phyloP scores from a whole-genome alignment of 805 yeast species.

The Saturnispora kantuleensis region DNA sequence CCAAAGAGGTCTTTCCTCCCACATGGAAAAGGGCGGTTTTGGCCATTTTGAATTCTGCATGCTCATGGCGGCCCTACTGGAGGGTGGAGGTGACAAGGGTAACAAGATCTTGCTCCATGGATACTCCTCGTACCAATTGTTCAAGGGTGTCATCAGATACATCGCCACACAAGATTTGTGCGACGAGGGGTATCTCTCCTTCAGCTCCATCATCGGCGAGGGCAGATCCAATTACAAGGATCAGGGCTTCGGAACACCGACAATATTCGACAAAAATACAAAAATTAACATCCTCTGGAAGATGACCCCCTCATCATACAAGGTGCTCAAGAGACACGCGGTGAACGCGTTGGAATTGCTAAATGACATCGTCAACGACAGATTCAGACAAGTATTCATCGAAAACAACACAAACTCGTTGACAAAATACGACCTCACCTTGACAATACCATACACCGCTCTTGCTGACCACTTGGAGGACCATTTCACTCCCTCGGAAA shows the following conservation, averaged over 20 bases:
- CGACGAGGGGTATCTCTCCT: slow-evolving; percentile 54
- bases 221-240: slow-evolving; percentile 34
- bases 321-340: slow-evolving; percentile 55
- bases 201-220: slow-evolving; percentile 47
- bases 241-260: slow-evolving; percentile 59
- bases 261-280: slow-evolving; percentile 65
- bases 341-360: slow-evolving; percentile 54
- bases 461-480: slow-evolving; percentile 29
- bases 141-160: slow-evolving; percentile 78
- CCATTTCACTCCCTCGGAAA: slow-evolving; percentile 59
- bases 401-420: slow-evolving; percentile 42
- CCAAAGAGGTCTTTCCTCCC: slow-evolving; percentile 72
- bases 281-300: slow-evolving; percentile 75
- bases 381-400: slow-evolving; percentile 71
- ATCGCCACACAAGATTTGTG: slow-evolving; percentile 71
- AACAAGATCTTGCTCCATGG: slow-evolving; percentile 75
- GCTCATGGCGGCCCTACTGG: slow-evolving; percentile 68
- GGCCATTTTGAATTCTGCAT: slow-evolving; percentile 87
- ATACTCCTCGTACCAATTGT: slow-evolving; percentile 85
- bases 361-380: slow-evolving; percentile 72
- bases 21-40: slow-evolving; percentile 61
- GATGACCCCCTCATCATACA: slow-evolving; percentile 61
- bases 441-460: slow-evolving; percentile 42
- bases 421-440: slow-evolving; percentile 56
- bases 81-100: slow-evolving; percentile 74